Evolutionary conservation across 169 alveolate genomes (phyloP), one percentile per base, ranked within the genome.

Genomic region (Besnoitia besnoiti): DNA sequence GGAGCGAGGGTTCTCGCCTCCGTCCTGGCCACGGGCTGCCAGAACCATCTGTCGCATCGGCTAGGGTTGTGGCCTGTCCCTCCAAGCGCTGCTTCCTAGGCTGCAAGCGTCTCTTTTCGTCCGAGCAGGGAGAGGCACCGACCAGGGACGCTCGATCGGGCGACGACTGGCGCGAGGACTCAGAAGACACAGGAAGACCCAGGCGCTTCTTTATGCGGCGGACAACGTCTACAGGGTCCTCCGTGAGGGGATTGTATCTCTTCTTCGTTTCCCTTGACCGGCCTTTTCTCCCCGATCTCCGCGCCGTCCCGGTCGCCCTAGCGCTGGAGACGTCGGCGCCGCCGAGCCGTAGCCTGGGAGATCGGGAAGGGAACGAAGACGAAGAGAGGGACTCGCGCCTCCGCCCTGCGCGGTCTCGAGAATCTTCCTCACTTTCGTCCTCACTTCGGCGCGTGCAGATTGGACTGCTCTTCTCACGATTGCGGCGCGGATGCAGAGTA

Each of bases 161-260:
- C n/a, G n/a, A n/a, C n/a, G n/a, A n/a, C n/a, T n/a, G n/a, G n/a
- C n/a, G n/a, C n/a, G n/a, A n/a, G n/a, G n/a, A n/a, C n/a, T n/a
- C n/a, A n/a, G 80, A 42, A 16, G 80, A 67, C 8, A 67, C 46
- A 19, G 80, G 80, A 30, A 67, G 44, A 37, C 80, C 46, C 80
- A 67, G 80, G 39, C 80, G 39, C 46, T 35, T 30, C 80, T 67
- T 67, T 19, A 67, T 67, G 80, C 80, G 80, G 44, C 80, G 80
- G 39, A 67, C 42, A n/a, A 67, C 39, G 2, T 30, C 80, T 7
- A 30, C 80, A 33, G 80, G 80, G 44, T 67, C 80, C 80, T 30
- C 46, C 4, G 47, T 67, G 80, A 67, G 80, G 7, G 47, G 47
- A n/a, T 33, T 67, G 44, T 67, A 30, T 1, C 42, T 35, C 24